Base-by-base conservation (phyloP, 176 grass and related monocot species). In the Cocos nucifera region DNA sequence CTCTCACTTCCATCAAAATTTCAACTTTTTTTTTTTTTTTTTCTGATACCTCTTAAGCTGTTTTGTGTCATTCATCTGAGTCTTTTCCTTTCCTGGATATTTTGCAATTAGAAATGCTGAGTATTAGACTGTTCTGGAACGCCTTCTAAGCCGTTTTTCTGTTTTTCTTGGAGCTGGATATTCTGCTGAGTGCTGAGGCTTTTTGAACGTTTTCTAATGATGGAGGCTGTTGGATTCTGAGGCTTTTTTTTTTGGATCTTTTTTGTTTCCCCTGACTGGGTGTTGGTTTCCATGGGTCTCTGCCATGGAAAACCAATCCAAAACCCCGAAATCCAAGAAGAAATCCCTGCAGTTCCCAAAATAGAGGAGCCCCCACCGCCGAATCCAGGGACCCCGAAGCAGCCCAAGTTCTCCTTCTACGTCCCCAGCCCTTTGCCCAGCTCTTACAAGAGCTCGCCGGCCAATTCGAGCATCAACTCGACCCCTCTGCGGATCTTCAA, bases 401-500 rank as follows among this genome's bases (percentile, higher is more conserved):
- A 76, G 49, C 57, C 60, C 56, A 77, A 77, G 73, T 83, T 84
- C 77, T 69, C 80, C 26, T 89, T 84, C 73, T 89, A 80, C 80
- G 68, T 83, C 32, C 77, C 85, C 4, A 89, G 85, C 65, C 85
- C 85, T 24, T 67, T 83, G 44, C 77, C 59, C 3, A 53, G 76
- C 28, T 80, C 73, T 19, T 79, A 80, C 64, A 89, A 83, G 74
- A 70, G 77, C 26, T 89, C 85, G 19, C 85, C 80, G 17, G 73
- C 69, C 15, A 77, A 83, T 77, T 63, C 73, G 66, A 64, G 77
- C 73, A 51, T 17, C 25, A 55, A 53, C 15, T 65, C 53, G 19
- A 82, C 79, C 15, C 79, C 79, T 8, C 73, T 82, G 7, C 73
- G 75, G 51, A 19, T 60, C 17, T 60, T 82, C 25, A 82, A 72